These are phyloP conservation scores for Tremellales sp. DNA, from an alignment of 1,284 basidiomycete species.

Conservation along the genomic window DNA sequence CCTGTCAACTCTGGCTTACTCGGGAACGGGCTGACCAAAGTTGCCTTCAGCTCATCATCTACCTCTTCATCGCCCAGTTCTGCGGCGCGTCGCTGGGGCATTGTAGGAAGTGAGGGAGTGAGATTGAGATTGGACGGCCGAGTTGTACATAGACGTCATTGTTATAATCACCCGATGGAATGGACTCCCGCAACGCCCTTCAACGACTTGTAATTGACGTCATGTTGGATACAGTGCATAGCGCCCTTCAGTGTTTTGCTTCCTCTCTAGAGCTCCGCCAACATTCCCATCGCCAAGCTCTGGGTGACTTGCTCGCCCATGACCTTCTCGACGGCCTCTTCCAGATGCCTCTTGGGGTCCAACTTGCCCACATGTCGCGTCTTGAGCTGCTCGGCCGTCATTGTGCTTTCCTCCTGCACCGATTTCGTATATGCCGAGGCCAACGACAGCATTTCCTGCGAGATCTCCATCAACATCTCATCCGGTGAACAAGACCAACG, in stretches of 20 bases:
- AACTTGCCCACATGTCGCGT: conserved; percentile 96
- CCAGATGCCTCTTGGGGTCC: conserved; percentile 93
- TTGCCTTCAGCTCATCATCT: conserved; percentile 61
- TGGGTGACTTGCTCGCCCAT: conserved; percentile 96
- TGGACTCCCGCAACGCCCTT: background rate
- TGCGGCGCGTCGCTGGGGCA: conserved; percentile 61
- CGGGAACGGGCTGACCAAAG: no score
- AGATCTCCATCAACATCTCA: conserved; percentile 6
- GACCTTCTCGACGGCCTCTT: conserved; percentile 92
- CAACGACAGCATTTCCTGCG: conserved; percentile 82
- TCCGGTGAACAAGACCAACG: background rate
- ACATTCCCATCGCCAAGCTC: conserved; percentile 83
- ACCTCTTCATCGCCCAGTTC: conserved; percentile 76
- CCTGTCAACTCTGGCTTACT: conserved; percentile 3
- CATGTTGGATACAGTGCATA: conserved; percentile 20
- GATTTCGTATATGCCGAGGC: conserved; percentile 93
- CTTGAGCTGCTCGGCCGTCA: conserved; percentile 85
- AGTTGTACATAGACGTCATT: background rate
- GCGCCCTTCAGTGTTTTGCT: conserved; percentile 4
- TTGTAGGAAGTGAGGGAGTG: conserved; percentile 25
- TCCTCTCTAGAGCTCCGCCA: conserved; percentile 66
- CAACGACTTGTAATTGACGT: background rate
- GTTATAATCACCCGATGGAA: background rate
- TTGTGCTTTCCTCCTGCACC: conserved; percentile 89
- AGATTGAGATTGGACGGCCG: background rate